Percentiles rank a stretch among this genome's conserved stretches.
Conservation (phyloP, 202 grass and related monocot genomes). For the Digitaria exilis region DNA sequence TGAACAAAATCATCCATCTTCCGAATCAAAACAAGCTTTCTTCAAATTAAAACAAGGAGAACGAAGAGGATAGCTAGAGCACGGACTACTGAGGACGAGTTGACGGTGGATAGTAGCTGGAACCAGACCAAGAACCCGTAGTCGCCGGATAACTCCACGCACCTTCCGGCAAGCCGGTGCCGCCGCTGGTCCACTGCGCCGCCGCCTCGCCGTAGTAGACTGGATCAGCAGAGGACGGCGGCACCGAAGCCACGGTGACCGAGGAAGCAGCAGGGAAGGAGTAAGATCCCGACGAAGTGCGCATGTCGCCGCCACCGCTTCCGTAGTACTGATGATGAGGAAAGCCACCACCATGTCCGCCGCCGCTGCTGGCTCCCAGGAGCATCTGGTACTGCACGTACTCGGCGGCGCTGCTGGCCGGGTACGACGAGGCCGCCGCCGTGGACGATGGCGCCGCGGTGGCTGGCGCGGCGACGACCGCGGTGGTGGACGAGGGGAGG, state of each 20-base stretch:
- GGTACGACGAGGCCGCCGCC: background rate
- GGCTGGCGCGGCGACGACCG: slow-evolving; percentile 30
- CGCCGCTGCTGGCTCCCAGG: background rate
- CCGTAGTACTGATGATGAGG: slow-evolving; percentile 33
- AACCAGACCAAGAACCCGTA: slow-evolving; percentile 40
- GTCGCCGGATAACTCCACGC: slow-evolving; percentile 49
- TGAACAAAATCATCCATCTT: background rate
- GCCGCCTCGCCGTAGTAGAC: slow-evolving; percentile 31
- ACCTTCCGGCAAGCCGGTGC: slow-evolving; percentile 41
- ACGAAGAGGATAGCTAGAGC: background rate
- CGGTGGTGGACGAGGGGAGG: slow-evolving; percentile 49
- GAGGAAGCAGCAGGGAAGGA: slow-evolving; percentile 39
- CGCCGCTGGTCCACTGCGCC: slow-evolving; percentile 27
- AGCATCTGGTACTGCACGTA: slow-evolving; percentile 59
- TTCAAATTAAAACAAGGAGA: background rate
- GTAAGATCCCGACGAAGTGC: slow-evolving; percentile 32
- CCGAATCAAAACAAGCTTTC: background rate
- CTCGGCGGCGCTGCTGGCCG: background rate
- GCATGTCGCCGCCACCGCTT: background rate
- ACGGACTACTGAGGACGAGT: slow-evolving; percentile 44
- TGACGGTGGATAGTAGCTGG: slow-evolving; percentile 57
- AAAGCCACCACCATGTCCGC: background rate
- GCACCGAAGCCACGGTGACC: slow-evolving; percentile 43
- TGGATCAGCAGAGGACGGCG: slow-evolving; percentile 33
- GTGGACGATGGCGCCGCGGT: background rate